Evolutionary conservation across 495 filamentous ascomycete species (phyloP).

Genomic region (Xylaria telfairii): DNA sequence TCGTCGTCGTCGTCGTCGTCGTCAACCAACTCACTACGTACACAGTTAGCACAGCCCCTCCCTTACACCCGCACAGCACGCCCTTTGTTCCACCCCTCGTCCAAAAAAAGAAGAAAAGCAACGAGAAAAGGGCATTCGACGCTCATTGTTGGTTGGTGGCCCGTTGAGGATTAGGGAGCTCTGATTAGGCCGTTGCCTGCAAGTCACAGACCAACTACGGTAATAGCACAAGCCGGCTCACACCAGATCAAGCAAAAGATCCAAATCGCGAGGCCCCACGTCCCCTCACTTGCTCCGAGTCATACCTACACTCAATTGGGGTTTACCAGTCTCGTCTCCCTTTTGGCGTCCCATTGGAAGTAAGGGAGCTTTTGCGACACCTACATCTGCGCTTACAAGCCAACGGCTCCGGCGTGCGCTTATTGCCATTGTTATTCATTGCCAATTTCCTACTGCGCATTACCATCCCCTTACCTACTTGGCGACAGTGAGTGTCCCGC

Average conservation of each 20-base stretch:
- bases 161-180: not conserved
- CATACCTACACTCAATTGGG: not conserved
- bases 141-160: not conserved
- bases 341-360: not conserved
- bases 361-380: not conserved
- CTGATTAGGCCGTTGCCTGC: not conserved
- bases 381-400: not conserved
- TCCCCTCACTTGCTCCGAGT: constrained; percentile 20
- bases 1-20: not conserved
- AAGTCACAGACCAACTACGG: constrained; percentile 6
- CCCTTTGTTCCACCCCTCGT: not conserved
- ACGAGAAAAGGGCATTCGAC: not conserved
- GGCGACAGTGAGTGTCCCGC: constrained; percentile 8
- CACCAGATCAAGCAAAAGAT: not conserved
- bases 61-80: not conserved
- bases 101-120: constrained; percentile 3
- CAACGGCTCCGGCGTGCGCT: not conserved
- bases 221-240: not conserved
- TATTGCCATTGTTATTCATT: not conserved
- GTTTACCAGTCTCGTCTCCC: not conserved
- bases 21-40: constrained; percentile 8
- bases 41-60: constrained; percentile 9
- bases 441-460: not conserved
- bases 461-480: not conserved
- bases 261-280: constrained; percentile 22